phyloP scores from a whole-genome alignment of 805 yeast genomes.

The Starmerella powellii region DNA sequence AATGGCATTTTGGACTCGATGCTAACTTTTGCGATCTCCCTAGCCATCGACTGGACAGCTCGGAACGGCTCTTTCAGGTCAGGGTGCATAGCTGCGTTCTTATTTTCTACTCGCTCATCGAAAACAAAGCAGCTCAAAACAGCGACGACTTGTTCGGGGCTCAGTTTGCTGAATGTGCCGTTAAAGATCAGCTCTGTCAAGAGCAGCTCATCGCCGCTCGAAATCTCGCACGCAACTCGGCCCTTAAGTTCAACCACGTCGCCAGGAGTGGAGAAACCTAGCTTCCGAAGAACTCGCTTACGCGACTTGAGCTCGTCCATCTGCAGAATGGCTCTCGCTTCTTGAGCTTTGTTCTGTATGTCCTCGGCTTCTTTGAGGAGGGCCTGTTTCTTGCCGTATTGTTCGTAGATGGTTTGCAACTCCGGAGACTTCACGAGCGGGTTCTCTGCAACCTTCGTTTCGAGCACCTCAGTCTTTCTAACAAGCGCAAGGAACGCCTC shows the following conservation, averaged over 20 bases:
- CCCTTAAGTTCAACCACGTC: slow-evolving; percentile 95
- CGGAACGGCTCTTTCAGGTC: slow-evolving; percentile 88
- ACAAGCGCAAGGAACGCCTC: slow-evolving; percentile 58
- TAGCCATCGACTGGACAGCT: slow-evolving; percentile 81
- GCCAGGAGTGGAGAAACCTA: slow-evolving; percentile 74
- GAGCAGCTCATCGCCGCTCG: slow-evolving; percentile 78
- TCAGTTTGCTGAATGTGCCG: slow-evolving; percentile 82
- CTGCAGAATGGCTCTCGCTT: slow-evolving; percentile 85
- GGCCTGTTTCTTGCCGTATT: slow-evolving; percentile 53
- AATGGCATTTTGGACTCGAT: slow-evolving; percentile 83
- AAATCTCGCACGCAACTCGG: slow-evolving; percentile 61
- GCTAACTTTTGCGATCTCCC: slow-evolving; percentile 75
- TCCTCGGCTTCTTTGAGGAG: slow-evolving; percentile 47
- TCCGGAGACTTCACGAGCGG: slow-evolving; percentile 43
- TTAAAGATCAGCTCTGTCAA: slow-evolving; percentile 91
- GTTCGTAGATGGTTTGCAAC: slow-evolving; percentile 48
- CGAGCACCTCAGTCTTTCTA: slow-evolving; percentile 71
- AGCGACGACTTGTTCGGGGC: slow-evolving; percentile 86
- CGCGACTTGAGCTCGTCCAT: slow-evolving; percentile 87
- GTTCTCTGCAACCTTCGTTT: slow-evolving; percentile 56
- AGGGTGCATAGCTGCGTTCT: slow-evolving; percentile 65
- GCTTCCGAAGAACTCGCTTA: slow-evolving; percentile 80
- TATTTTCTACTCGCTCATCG: slow-evolving; percentile 82
- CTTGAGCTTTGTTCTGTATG: slow-evolving; percentile 53
- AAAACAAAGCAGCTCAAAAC: slow-evolving; percentile 88